Evolutionary conservation across 2,329 filamentous ascomycete genomes (phyloP).

Genomic region (Curvularia spicifera): DNA sequence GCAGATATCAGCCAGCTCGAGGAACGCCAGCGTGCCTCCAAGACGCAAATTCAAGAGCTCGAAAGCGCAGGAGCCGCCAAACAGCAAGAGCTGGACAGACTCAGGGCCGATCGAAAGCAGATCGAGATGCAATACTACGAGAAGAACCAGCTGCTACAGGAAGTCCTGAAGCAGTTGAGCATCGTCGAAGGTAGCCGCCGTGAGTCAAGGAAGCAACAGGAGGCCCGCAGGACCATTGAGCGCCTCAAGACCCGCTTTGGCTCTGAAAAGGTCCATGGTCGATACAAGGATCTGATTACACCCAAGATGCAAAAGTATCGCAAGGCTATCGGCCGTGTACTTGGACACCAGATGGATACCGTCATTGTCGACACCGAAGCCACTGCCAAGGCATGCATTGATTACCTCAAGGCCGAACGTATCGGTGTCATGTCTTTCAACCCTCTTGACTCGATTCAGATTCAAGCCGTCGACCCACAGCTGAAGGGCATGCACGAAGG

Average conservation of each 20-base stretch:
- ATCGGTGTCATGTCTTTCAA: slow-evolving; percentile 91
- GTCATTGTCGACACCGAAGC: slow-evolving; percentile 96
- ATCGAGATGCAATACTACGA: slow-evolving; percentile 84
- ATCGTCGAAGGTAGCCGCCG: slow-evolving; percentile 83
- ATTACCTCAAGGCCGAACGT: slow-evolving; percentile 90
- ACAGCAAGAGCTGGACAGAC: slow-evolving; percentile 86
- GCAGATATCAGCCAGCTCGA: slow-evolving; percentile 72
- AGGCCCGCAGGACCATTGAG: slow-evolving; percentile 81
- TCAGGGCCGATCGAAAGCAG: slow-evolving; percentile 40
- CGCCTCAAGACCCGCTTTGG: slow-evolving; percentile 89
- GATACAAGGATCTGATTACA: slow-evolving; percentile 88
- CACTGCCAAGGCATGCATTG: slow-evolving; percentile 90
- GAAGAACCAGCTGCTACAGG: slow-evolving; percentile 87
- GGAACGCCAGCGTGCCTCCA: slow-evolving; percentile 70
- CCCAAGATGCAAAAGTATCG: slow-evolving; percentile 98
- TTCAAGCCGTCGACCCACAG: slow-evolving; percentile 86
- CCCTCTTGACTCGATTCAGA: slow-evolving; percentile 95
- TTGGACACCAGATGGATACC: slow-evolving; percentile 92
- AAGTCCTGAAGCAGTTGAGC: slow-evolving; percentile 80
- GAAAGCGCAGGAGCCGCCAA: slow-evolving; percentile 80
- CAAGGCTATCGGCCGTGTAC: slow-evolving; percentile 87
- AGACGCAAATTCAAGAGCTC: slow-evolving; percentile 69
- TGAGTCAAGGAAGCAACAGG: slow-evolving; percentile 80
- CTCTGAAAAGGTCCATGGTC: slow-evolving; percentile 76
- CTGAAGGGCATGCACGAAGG: slow-evolving; percentile 87